Evolutionary conservation across 805 yeast genomes (phyloP).

Genomic region (Kockiozyma suomiensis): DNA sequence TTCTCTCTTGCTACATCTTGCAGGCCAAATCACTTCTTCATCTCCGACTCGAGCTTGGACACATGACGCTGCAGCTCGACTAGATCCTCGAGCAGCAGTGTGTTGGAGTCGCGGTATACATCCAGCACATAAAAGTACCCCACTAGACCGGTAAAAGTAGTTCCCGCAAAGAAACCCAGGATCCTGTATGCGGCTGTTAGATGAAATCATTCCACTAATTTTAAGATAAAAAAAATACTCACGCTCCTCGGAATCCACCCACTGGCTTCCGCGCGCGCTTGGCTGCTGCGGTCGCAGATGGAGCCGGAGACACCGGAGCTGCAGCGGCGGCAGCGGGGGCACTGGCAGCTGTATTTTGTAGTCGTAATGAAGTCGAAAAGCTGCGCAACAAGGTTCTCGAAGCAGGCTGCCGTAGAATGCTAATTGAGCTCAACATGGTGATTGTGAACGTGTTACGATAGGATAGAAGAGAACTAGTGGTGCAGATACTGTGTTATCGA

Average conservation of each 20-base stretch:
- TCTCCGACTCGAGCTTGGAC: conserved; percentile 53
- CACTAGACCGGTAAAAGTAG: conserved; percentile 69
- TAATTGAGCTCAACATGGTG: no score
- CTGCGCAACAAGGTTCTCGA: neutral
- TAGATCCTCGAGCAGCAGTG: conserved; percentile 74
- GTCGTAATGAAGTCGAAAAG: neutral
- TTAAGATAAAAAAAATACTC: conserved; percentile 16
- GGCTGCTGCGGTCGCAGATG: conserved; percentile 5
- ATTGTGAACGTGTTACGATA: no score
- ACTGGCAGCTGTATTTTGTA: conserved; percentile 9
- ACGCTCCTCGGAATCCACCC: conserved; percentile 52
- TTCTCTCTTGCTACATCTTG: neutral
- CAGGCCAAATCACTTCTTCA: neutral
- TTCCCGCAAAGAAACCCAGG: conserved; percentile 79
- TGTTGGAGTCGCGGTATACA: conserved; percentile 72
- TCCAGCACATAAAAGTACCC: conserved; percentile 79
- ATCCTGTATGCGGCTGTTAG: conserved; percentile 42
- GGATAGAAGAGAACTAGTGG: no score
- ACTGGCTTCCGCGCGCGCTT: conserved; percentile 34
- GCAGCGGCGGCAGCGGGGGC: conserved; percentile 17
- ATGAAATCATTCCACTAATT: neutral
- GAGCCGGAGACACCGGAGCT: neutral
- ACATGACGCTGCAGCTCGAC: conserved; percentile 69
- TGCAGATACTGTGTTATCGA: no score
- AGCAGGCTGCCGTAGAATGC: no score